phyloP scores from a whole-genome alignment of 805 yeast genomes.

The Starmerella cellae region DNA sequence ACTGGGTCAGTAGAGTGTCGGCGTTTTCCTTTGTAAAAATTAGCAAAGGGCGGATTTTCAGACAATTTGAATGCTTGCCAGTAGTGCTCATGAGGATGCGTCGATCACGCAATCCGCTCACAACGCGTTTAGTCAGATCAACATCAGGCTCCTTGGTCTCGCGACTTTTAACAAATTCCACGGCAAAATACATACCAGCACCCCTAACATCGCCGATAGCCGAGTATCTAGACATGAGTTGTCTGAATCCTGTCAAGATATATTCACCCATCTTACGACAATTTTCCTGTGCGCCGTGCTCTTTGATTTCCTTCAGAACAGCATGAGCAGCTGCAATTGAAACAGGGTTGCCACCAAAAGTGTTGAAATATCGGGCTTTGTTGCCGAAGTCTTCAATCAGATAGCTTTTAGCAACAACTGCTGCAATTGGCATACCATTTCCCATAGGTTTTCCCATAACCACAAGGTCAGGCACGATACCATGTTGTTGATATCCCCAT shows the following conservation, averaged over 20 bases:
- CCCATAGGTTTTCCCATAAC: constrained; percentile 17
- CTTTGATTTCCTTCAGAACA: constrained; percentile 6
- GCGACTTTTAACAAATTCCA: constrained; percentile 7
- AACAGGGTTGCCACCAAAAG: constrained; percentile 15
- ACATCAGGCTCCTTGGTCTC: constrained; percentile 7
- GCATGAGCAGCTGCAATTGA: constrained; percentile 14
- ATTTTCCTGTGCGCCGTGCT: constrained; percentile 5
- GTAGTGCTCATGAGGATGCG: constrained; percentile 10
- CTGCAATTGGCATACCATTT: constrained; percentile 15
- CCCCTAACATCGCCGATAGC: constrained; percentile 12
- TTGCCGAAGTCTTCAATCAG: constrained; percentile 10
- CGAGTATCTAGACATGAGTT: constrained; percentile 1
- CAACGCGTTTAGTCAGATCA: constrained; percentile 7
- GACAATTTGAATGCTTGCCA: constrained; percentile 9
- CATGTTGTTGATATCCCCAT: constrained; percentile 15
- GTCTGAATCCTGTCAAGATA: constrained; percentile 7
- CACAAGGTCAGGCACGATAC: constrained; percentile 10
- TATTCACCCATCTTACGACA: constrained; percentile 5
- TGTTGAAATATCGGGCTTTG: constrained; percentile 13
- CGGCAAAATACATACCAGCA: constrained; percentile 14
- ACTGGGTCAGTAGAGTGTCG: constrained; percentile 2
- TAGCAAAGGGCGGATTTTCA: constrained; percentile 13
- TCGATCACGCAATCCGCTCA: constrained; percentile 9
- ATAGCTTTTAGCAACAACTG: constrained; percentile 4
- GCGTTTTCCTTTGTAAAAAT: constrained; percentile 8